These are phyloP conservation scores for Adansonia rubrostipa DNA, from an alignment of 441 rosid genomes.

Conservation along the genomic window DNA sequence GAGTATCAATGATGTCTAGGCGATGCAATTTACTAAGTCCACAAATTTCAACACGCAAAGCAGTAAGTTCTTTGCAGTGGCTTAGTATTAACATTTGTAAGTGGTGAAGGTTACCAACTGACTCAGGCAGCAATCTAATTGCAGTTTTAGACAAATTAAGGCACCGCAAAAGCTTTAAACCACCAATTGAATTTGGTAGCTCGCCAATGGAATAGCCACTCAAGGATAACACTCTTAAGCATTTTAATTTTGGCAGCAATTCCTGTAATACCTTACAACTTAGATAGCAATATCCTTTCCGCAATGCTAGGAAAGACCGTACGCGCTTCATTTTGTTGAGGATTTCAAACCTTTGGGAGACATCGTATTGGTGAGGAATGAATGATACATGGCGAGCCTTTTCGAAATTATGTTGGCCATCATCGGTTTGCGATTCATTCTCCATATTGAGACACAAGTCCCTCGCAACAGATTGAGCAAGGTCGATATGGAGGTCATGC, in stretches of 20 bases:
- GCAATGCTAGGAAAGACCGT: conserved; percentile 21
- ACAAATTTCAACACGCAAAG: conserved; percentile 15
- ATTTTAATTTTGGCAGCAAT: conserved; percentile 21
- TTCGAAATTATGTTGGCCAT: not conserved
- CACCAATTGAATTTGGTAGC: conserved; percentile 26
- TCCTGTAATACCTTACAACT: not conserved
- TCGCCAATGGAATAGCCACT: conserved; percentile 25
- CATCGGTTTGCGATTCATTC: not conserved
- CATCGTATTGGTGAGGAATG: conserved; percentile 9
- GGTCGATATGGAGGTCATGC: conserved; percentile 32
- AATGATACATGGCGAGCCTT: conserved; percentile 29
- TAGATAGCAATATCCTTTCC: conserved; percentile 14
- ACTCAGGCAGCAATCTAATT: conserved; percentile 20
- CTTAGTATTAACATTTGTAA: conserved; percentile 19
- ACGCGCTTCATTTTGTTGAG: not conserved
- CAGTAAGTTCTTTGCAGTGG: conserved; percentile 17
- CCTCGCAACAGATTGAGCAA: conserved; percentile 26
- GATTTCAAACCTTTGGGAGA: conserved; percentile 21
- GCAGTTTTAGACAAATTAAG: conserved; percentile 26
- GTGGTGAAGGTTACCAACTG: conserved; percentile 1
- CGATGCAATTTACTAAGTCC: not conserved
- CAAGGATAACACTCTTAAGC: conserved; percentile 29
- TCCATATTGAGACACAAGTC: conserved; percentile 15
- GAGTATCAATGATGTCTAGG: conserved; percentile 21
- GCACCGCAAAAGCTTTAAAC: conserved; percentile 24